These are phyloP conservation scores for Rhizopogon roseolus DNA, from an alignment of 768 basidiomycete genomes.

Conservation along the genomic window DNA sequence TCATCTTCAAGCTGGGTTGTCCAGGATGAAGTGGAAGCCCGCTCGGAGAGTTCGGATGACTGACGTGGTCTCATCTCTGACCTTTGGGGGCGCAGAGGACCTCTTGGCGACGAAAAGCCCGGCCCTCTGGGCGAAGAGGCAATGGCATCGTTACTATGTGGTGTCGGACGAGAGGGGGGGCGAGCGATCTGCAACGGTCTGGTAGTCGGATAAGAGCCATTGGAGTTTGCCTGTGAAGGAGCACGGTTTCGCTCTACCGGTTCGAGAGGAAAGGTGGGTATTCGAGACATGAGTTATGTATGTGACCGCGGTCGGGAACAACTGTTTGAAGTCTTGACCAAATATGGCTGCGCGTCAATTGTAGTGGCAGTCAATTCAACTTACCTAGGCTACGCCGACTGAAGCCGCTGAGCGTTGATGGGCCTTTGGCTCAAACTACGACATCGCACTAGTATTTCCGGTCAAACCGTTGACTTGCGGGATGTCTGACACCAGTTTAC, in stretches of 20 bases:
- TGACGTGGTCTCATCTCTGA: conserved; percentile 59
- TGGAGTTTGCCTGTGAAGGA: conserved; percentile 39
- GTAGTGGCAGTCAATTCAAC: no score
- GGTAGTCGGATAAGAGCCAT: conserved; percentile 35
- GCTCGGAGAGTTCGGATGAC: conserved; percentile 51
- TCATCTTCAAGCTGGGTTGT: conserved; percentile 18
- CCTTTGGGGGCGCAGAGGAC: conserved; percentile 61
- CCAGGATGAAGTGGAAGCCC: conserved; percentile 40
- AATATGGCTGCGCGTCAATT: no score
- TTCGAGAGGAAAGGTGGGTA: conserved; percentile 47
- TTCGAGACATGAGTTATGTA: conserved; percentile 49
- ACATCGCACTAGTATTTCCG: background rate
- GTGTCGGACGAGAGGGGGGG: conserved; percentile 47
- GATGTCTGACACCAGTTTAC: background rate
- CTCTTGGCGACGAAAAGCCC: conserved; percentile 38
- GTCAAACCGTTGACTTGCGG: background rate
- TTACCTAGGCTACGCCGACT: no score
- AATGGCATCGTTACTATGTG: conserved; percentile 40
- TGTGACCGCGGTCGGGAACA: background rate
- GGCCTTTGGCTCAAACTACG: background rate
- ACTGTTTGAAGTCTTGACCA: no score
- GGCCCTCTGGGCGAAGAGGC: conserved; percentile 34
- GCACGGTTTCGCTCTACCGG: conserved; percentile 39
- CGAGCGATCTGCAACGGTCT: conserved; percentile 61
- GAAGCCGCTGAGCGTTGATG: background rate